These are phyloP conservation scores for Salvia rosmarinus DNA, from an alignment of 257 asterid species.

Conservation along the genomic window DNA sequence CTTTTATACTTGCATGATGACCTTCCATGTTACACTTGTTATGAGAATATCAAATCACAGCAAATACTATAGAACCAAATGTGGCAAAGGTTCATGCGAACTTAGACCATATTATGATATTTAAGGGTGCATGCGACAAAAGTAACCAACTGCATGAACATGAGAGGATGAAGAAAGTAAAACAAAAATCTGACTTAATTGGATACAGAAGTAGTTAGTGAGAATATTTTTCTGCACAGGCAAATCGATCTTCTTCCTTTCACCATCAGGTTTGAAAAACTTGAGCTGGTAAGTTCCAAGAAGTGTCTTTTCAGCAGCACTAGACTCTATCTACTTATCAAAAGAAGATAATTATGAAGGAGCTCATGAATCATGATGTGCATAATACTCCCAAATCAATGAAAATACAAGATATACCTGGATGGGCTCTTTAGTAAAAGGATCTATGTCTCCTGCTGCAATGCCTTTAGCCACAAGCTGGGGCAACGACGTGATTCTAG, in stretches of 20 bases:
- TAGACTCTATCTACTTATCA: conserved; percentile 48
- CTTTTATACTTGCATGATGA: conserved; percentile 8
- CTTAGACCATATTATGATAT: conserved; percentile 9
- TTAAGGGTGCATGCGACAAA: background rate
- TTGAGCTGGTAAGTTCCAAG: conserved; percentile 56
- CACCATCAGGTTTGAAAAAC: conserved; percentile 65
- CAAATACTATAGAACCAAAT: background rate
- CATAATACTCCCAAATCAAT: conserved; percentile 7
- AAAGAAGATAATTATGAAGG: conserved; percentile 26
- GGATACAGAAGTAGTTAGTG: conserved; percentile 98
- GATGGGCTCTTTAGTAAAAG: conserved; percentile 74
- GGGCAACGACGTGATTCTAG: conserved; percentile 63
- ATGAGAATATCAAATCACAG: background rate
- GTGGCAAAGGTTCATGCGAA: background rate
- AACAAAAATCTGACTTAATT: conserved; percentile 18
- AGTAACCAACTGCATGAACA: conserved; percentile 1
- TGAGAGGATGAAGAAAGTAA: conserved; percentile 19
- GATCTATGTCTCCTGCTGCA: conserved; percentile 88
- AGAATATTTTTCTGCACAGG: conserved; percentile 90
- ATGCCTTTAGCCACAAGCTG: conserved; percentile 81
- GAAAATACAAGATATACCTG: conserved; percentile 52
- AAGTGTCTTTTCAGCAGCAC: conserved; percentile 41
- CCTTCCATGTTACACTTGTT: conserved; percentile 13
- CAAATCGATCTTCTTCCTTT: conserved; percentile 71
- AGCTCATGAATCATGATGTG: background rate